Evolutionary conservation across 306 rosid genomes (phyloP).

Genomic region (Prosopis cineraria): DNA sequence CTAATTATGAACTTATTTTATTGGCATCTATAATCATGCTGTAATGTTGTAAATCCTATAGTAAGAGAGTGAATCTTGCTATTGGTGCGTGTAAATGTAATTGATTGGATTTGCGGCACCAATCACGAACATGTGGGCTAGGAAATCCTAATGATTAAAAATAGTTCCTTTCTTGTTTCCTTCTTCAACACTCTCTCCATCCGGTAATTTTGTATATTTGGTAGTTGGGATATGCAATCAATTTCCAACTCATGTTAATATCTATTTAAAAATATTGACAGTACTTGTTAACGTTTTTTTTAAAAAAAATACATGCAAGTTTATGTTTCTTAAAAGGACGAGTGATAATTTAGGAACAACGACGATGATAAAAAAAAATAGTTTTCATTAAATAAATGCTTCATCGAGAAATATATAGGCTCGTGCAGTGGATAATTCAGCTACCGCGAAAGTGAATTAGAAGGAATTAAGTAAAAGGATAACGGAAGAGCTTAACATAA

Average conservation of each 20-base stretch:
- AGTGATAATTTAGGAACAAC: too few species aligned
- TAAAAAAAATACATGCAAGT: too few species aligned
- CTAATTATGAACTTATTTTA: neutral
- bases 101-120: conserved; percentile 31
- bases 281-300: too few species aligned
- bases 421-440: too few species aligned
- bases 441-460: too few species aligned
- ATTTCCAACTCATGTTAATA: neutral
- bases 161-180: neutral
- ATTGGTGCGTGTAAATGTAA: conserved; percentile 22
- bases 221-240: neutral
- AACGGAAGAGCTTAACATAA: too few species aligned
- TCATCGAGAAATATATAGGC: too few species aligned
- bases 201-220: neutral
- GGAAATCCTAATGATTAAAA: conserved; percentile 12
- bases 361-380: too few species aligned
- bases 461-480: too few species aligned
- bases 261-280: neutral
- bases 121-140: conserved; percentile 20
- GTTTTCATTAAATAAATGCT: too few species aligned
- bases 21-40: neutral
- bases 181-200: conserved; percentile 3
- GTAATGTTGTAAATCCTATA: neutral
- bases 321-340: neutral
- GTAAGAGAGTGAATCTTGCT: neutral